These are phyloP conservation scores for Solanum chacoense DNA, from an alignment of 305 asterid species.

Conservation along the genomic window DNA sequence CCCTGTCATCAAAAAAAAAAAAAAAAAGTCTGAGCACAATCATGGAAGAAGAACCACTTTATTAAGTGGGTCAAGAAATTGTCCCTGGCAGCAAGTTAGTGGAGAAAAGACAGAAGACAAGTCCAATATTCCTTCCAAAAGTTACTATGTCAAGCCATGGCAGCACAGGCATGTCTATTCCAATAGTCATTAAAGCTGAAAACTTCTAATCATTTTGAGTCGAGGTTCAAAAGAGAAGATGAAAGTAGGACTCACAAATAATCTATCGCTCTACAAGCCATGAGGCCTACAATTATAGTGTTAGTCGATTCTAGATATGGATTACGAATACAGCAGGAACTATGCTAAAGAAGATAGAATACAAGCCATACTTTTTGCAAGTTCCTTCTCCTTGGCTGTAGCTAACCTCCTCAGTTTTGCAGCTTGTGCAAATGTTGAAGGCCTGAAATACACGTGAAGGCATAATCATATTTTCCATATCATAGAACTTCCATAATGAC, in stretches of 20 bases:
- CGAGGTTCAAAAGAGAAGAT: not conserved
- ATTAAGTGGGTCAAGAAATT: not conserved
- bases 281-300: not conserved
- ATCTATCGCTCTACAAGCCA: not conserved
- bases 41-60: not conserved
- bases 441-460: conserved; percentile 39
- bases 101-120: not conserved
- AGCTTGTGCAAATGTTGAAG: conserved; percentile 98
- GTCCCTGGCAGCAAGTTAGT: not conserved
- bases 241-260: not conserved
- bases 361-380: conserved; percentile 49
- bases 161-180: not conserved
- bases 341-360: not conserved
- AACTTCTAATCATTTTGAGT: not conserved
- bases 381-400: conserved; percentile 88
- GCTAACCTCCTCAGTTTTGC: conserved; percentile 79
- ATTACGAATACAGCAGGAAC: not conserved
- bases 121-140: not conserved
- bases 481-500: not conserved
- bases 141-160: not conserved
- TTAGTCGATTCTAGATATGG: not conserved
- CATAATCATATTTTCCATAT: not conserved
- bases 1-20: no score
- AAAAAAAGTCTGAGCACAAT: no score
- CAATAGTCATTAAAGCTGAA: not conserved